Evolutionary conservation across 139 green algal genomes (phyloP).

Genomic region (Chlamydomonas sp.): DNA sequence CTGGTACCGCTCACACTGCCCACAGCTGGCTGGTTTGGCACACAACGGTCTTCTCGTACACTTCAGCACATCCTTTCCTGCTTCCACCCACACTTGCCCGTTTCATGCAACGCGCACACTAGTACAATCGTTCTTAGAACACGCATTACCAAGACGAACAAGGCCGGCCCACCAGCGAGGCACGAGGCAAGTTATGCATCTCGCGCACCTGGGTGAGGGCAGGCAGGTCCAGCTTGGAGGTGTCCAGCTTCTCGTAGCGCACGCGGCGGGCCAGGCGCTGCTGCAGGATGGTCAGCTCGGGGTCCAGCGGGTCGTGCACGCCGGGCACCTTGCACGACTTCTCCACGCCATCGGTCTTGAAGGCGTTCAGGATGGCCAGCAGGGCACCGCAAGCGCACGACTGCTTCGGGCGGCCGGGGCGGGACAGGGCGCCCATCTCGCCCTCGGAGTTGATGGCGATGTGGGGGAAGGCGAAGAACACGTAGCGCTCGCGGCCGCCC

Average conservation of each 20-base stretch:
- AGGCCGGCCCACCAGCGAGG: too few species aligned
- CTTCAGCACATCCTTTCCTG: too few species aligned
- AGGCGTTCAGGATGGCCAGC: constrained; percentile 54
- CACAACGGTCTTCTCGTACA: too few species aligned
- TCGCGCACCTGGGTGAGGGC: constrained; percentile 67
- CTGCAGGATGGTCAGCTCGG: constrained; percentile 90
- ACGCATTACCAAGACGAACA: too few species aligned
- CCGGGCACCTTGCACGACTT: constrained; percentile 43
- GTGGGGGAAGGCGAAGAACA: constrained; percentile 96
- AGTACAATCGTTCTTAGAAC: too few species aligned
- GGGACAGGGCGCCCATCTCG: constrained; percentile 77
- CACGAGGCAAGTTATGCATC: too few species aligned
- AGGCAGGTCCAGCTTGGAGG: constrained; percentile 65
- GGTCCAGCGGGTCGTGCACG: constrained; percentile 79
- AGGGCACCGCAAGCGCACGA: constrained; percentile 88
- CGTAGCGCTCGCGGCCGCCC: constrained; percentile 83
- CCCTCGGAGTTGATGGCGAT: constrained; percentile 84
- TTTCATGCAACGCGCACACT: too few species aligned
- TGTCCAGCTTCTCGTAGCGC: constrained; percentile 55
- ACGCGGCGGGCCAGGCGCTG: constrained; percentile 74
- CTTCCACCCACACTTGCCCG: too few species aligned
- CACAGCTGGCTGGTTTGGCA: too few species aligned
- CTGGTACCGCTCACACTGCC: too few species aligned
- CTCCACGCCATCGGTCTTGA: constrained; percentile 57
- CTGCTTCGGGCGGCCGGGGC: constrained; percentile 62